phyloP scores from a whole-genome alignment of 164 flowering plant species.

The Houttuynia cordata region DNA sequence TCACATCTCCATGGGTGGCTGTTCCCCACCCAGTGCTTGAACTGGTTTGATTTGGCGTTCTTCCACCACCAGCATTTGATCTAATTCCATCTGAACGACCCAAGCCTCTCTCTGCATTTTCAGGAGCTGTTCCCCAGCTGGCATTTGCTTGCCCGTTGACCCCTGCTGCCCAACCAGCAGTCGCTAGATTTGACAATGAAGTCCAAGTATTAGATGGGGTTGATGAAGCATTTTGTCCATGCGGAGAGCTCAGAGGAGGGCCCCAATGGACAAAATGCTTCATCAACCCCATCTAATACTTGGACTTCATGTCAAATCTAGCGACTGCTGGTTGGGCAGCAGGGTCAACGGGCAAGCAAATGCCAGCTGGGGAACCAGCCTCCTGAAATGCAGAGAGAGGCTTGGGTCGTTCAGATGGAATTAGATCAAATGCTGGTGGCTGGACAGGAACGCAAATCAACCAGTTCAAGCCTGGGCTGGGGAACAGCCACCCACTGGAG shows the following conservation, averaged over 20 bases:
- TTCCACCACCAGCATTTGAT: background rate
- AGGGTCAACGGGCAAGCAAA: background rate
- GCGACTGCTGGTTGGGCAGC: background rate
- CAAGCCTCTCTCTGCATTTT: too few relatives aligned
- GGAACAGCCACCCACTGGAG: too few relatives aligned
- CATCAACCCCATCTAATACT: slow-evolving; percentile 4
- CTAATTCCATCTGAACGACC: too few relatives aligned
- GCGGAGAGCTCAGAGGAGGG: slow-evolving; percentile 1
- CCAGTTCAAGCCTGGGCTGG: slow-evolving; percentile 9
- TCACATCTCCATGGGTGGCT: too few relatives aligned
- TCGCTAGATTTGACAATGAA: slow-evolving; percentile 1
- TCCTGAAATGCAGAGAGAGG: too few relatives aligned
- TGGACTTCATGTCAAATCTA: slow-evolving; percentile 3
- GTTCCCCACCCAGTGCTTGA: slow-evolving; percentile 13
- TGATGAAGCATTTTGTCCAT: slow-evolving; percentile 4
- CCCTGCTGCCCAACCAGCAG: slow-evolving; percentile 1
- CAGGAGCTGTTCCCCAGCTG: too few relatives aligned
- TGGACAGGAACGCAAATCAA: background rate
- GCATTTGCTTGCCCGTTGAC: background rate
- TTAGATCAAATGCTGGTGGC: background rate
- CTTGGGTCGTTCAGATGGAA: too few relatives aligned
- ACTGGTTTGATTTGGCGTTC: background rate
- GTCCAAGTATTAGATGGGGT: slow-evolving; percentile 5
- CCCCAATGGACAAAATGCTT: slow-evolving; percentile 9
- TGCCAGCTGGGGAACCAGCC: too few relatives aligned